A percentile compares a stretch with the other conserved stretches of the same genome.
Conservation (phyloP, 345 rosid species). For the Acer saccharum region DNA sequence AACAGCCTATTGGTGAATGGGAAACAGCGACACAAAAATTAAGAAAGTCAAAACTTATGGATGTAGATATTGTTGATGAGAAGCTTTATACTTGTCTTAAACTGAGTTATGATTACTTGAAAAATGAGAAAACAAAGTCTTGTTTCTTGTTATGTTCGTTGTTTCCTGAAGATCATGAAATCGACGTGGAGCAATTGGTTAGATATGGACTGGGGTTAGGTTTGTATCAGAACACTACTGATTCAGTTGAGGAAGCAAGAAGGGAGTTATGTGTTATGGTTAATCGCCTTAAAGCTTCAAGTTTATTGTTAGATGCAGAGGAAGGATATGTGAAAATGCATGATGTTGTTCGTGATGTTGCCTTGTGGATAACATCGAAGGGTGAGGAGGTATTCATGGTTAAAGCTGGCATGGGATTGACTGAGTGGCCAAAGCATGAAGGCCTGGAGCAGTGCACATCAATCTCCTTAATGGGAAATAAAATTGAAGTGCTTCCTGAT, state of each 20-base stretch:
- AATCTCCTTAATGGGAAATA: neutral
- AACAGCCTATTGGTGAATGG: slow-evolving; percentile 2
- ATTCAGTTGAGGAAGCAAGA: slow-evolving; percentile 10
- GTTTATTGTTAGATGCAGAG: neutral
- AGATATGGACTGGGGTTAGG: slow-evolving; percentile 7
- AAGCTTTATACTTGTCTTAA: neutral
- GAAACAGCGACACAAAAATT: neutral
- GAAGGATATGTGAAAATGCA: slow-evolving; percentile 14
- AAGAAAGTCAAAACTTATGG: slow-evolving; percentile 8
- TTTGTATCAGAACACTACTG: neutral
- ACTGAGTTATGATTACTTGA: slow-evolving; percentile 8
- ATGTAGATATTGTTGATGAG: neutral
- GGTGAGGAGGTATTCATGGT: neutral
- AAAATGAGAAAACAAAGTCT: neutral
- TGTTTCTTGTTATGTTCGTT: slow-evolving; percentile 17
- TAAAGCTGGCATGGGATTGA: neutral
- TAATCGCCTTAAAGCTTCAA: neutral
- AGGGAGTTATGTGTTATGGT: neutral
- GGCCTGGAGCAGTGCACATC: neutral
- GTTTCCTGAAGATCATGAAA: slow-evolving; percentile 20
- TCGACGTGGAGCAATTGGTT: neutral
- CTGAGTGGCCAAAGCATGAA: slow-evolving; percentile 8
- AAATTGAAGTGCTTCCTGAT: neutral
- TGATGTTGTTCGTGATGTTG: slow-evolving; percentile 7
- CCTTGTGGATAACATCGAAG: neutral